Conservation (phyloP, 2,329 filamentous ascomycete genomes). For the Trichoderma semiorbis region DNA sequence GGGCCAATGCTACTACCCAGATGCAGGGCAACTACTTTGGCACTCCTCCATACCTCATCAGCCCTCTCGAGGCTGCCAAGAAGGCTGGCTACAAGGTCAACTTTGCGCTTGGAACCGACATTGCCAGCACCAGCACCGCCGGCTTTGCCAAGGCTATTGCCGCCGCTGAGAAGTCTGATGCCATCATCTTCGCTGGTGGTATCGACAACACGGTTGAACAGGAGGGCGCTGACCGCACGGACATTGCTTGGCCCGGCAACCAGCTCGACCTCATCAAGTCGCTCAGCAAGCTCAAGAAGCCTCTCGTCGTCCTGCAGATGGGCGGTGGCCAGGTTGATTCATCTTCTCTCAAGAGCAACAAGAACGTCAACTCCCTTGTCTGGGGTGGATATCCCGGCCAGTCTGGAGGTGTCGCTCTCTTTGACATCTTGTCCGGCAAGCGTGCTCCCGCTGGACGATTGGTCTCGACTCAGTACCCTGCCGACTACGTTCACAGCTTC, state of each 20-base stretch:
- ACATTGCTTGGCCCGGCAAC: slow-evolving; percentile 48
- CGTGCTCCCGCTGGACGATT: slow-evolving; percentile 49
- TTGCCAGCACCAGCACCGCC: background rate
- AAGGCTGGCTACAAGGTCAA: slow-evolving; percentile 4
- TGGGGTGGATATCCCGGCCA: slow-evolving; percentile 60
- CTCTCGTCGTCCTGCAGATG: slow-evolving; percentile 48
- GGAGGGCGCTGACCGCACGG: slow-evolving; percentile 49
- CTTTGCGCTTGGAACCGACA: background rate
- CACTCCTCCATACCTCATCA: slow-evolving; percentile 51
- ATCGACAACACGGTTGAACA: slow-evolving; percentile 51
- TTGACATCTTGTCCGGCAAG: slow-evolving; percentile 50
- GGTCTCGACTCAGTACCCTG: slow-evolving; percentile 53
- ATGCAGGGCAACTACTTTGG: slow-evolving; percentile 30
- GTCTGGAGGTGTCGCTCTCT: slow-evolving; percentile 51
- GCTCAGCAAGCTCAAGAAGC: slow-evolving; percentile 39
- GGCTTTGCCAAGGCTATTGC: slow-evolving; percentile 27
- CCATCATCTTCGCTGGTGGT: slow-evolving; percentile 52
- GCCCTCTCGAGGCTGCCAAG: slow-evolving; percentile 47
- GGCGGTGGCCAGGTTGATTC: slow-evolving; percentile 49
- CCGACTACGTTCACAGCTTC: slow-evolving; percentile 46
- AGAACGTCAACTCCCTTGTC: slow-evolving; percentile 46
- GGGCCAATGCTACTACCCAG: slow-evolving; percentile 29
- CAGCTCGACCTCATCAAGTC: slow-evolving; percentile 48
- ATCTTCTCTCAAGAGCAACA: slow-evolving; percentile 43
- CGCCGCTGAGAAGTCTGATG: slow-evolving; percentile 42